These are phyloP conservation scores for Amniculicola lignicola DNA, from an alignment of 495 filamentous ascomycete species.

Conservation along the genomic window DNA sequence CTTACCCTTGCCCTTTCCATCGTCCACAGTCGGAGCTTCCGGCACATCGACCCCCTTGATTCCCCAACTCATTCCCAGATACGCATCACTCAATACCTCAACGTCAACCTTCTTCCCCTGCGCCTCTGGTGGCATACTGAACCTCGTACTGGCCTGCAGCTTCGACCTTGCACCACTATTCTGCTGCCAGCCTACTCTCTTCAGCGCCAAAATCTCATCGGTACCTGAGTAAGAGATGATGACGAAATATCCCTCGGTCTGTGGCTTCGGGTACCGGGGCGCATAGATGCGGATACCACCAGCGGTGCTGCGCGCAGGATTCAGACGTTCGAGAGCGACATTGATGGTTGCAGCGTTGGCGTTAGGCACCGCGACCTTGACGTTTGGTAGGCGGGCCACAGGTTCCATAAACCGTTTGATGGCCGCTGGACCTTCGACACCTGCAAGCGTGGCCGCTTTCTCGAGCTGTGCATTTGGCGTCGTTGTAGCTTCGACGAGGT, in stretches of 20 bases:
- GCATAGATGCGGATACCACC: constrained; percentile 69
- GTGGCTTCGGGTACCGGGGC: constrained; percentile 87
- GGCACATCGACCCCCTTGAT: constrained; percentile 55
- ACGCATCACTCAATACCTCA: constrained; percentile 76
- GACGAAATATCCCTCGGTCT: constrained; percentile 92
- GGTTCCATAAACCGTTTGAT: constrained; percentile 58
- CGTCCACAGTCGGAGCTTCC: constrained; percentile 40
- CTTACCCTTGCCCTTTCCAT: constrained; percentile 34
- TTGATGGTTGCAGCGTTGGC: constrained; percentile 60
- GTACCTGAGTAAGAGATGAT: constrained; percentile 60
- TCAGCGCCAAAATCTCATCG: constrained; percentile 80
- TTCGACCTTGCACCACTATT: constrained; percentile 33
- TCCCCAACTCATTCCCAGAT: constrained; percentile 74
- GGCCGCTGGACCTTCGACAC: constrained; percentile 30
- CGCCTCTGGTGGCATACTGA: constrained; percentile 59
- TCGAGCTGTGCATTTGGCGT: constrained; percentile 42
- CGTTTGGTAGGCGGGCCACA: constrained; percentile 59
- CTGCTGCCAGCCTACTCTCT: constrained; percentile 73
- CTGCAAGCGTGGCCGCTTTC: constrained; percentile 30
- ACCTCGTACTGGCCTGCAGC: constrained; percentile 43
- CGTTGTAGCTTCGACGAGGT: constrained; percentile 46
- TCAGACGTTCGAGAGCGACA: constrained; percentile 63
- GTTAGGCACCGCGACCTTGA: constrained; percentile 60
- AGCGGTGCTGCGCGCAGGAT: constrained; percentile 39
- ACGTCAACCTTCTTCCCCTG: constrained; percentile 61